These are phyloP conservation scores for Marsdenia floribunda DNA, from an alignment of 257 asterid genomes.

Conservation along the genomic window DNA sequence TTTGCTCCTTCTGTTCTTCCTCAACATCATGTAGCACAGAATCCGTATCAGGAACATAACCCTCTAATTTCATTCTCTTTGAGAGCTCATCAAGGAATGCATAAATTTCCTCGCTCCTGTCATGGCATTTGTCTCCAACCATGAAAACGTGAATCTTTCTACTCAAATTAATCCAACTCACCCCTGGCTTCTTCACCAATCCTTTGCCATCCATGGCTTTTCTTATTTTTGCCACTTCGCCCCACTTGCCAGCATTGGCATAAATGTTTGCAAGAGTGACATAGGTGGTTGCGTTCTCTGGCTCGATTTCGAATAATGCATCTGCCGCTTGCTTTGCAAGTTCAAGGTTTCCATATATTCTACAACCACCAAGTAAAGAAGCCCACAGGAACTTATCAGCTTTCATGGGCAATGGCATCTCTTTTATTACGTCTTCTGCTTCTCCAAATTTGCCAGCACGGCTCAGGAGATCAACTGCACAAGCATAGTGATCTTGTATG, in stretches of 20 bases:
- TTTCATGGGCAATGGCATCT: conserved; percentile 10
- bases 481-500: conserved; percentile 8
- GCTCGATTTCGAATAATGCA: conserved; percentile 9
- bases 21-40: conserved; percentile 13
- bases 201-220: conserved; percentile 7
- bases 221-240: conserved; percentile 8
- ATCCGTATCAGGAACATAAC: conserved; percentile 9
- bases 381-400: conserved; percentile 14
- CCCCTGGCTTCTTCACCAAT: conserved; percentile 13
- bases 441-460: conserved; percentile 14
- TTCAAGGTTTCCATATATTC: conserved; percentile 11
- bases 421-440: conserved; percentile 1
- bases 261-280: conserved; percentile 14
- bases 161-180: conserved; percentile 12
- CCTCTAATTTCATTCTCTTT: conserved; percentile 13
- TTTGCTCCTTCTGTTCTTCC: conserved; percentile 12
- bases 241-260: conserved; percentile 13
- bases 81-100: conserved; percentile 5
- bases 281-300: conserved; percentile 13
- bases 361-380: conserved; percentile 14
- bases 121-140: conserved; percentile 13
- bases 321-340: conserved; percentile 13
- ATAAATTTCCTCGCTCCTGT: neutral
- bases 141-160: conserved; percentile 8
- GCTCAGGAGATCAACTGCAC: conserved; percentile 13